Base-by-base conservation (phyloP, 179 eudicot species). In the Gypsophila paniculata region DNA sequence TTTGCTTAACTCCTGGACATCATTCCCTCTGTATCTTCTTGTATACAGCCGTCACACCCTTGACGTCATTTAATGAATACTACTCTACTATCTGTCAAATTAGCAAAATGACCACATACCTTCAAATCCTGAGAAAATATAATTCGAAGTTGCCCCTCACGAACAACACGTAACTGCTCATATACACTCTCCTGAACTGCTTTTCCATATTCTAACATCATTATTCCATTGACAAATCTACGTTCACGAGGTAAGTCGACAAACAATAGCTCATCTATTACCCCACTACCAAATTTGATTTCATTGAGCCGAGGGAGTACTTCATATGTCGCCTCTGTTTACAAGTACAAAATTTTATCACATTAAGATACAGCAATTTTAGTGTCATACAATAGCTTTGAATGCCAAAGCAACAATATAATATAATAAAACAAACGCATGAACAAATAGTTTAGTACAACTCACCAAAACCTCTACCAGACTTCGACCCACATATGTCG, bases 381-480 rank as follows among this genome's bases (percentile, higher is more conserved):
- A 58, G 5, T 13, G 48, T 17, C 48, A 18, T 7, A 18, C 25
- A 17, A 38, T 8, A 39, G 44, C 44, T 39, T 39, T 39, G 10
- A 2, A 2, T 39, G 44, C 44, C 8, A 39, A 6, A 39, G 44
- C 8, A 39, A 29, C 12, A 34, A 2, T 8, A 10, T n/a, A 49
- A 8, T 8, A 61, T n/a, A 49, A 8, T 8, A 61, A 8, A 17
- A 62, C 9, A 38, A 58, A 46, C 59, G n/a, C 32, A 26, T 15
- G 34, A 9, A 34, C 6, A 36, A 21, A 34, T 10, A 62, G 23
- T 17, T 26, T n/a, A 10, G 42, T 67, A 65, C 0, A 68, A 74
- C 94, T 80, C 80, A 93, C 98, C 98, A 67, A 91, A 91, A 55
- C 98, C 97, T 74, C 90, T 84, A 73, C 98, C 97, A 58, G 97